These are phyloP conservation scores for Penicillium italicum DNA, from an alignment of 2,329 filamentous ascomycete genomes.

Conservation along the genomic window DNA sequence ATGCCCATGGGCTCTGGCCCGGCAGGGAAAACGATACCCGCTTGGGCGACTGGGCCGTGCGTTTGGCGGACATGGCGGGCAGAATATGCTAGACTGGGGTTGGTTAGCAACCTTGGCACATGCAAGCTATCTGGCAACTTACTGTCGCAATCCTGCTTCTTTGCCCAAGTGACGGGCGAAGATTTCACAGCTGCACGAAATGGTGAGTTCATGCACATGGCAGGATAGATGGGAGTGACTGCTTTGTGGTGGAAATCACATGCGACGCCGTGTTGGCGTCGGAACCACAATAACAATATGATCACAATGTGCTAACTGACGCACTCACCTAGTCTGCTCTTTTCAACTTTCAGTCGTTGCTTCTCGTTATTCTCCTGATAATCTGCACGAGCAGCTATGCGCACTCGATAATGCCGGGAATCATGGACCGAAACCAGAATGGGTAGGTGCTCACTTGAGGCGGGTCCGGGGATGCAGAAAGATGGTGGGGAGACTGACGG, in stretches of 20 bases:
- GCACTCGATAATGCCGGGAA: constrained; percentile 81
- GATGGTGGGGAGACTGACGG: neutral
- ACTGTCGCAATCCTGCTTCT: neutral
- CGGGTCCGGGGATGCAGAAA: neutral
- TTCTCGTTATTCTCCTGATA: constrained; percentile 88
- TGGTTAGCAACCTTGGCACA: constrained; percentile 1
- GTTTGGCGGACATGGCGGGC: constrained; percentile 21
- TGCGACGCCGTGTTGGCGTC: neutral
- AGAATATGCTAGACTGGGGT: constrained; percentile 15
- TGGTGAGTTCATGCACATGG: constrained; percentile 25
- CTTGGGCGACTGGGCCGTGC: constrained; percentile 17
- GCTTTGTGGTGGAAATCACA: neutral
- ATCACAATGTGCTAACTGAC: constrained; percentile 13
- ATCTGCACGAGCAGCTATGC: constrained; percentile 96
- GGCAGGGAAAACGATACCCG: constrained; percentile 5
- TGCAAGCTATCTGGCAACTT: constrained; percentile 5
- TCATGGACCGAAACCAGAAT: constrained; percentile 90
- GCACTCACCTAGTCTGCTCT: constrained; percentile 68
- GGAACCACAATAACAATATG: neutral
- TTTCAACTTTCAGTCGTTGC: constrained; percentile 97
- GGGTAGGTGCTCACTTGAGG: constrained; percentile 55
- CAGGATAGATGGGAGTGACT: neutral
- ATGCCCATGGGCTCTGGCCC: neutral
- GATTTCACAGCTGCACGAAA: constrained; percentile 20
- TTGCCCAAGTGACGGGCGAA: constrained; percentile 1